Evolutionary conservation across 2,329 filamentous ascomycete genomes (phyloP).

Genomic region (Colletotrichum tofieldiae): DNA sequence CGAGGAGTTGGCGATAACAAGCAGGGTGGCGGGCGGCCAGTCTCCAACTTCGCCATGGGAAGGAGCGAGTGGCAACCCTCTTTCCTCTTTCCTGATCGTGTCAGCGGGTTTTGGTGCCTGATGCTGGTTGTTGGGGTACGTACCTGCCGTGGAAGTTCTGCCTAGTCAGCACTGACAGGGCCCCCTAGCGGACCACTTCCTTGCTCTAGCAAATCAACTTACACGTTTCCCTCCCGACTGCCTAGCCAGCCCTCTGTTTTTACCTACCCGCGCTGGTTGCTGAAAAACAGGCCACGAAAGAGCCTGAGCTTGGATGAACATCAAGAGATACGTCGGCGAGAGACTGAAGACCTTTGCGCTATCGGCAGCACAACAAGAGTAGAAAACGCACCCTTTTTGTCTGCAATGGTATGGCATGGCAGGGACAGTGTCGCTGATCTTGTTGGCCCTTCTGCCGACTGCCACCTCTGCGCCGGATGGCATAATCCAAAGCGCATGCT

Average conservation of each 20-base stretch:
- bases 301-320: not conserved
- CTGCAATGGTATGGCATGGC: too few species aligned
- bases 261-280: not conserved
- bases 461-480: not conserved
- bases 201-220: conserved; percentile 22
- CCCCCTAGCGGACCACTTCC: not conserved
- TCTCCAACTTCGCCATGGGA: not conserved
- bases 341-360: not conserved
- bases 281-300: not conserved
- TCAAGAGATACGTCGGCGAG: not conserved
- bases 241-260: not conserved
- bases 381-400: too few species aligned
- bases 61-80: not conserved
- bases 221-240: conserved; percentile 1
- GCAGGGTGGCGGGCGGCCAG: not conserved
- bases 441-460: too few species aligned
- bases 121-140: not conserved
- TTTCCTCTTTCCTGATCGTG: not conserved
- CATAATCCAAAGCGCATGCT: too few species aligned
- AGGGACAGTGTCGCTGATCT: too few species aligned
- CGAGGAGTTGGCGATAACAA: not conserved
- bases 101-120: not conserved
- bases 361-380: too few species aligned
- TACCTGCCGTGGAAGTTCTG: not conserved
- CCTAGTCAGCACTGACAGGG: not conserved